Evolutionary conservation across 2,329 filamentous ascomycete species (phyloP).

Genomic region (Pestalotiopsis sp.): DNA sequence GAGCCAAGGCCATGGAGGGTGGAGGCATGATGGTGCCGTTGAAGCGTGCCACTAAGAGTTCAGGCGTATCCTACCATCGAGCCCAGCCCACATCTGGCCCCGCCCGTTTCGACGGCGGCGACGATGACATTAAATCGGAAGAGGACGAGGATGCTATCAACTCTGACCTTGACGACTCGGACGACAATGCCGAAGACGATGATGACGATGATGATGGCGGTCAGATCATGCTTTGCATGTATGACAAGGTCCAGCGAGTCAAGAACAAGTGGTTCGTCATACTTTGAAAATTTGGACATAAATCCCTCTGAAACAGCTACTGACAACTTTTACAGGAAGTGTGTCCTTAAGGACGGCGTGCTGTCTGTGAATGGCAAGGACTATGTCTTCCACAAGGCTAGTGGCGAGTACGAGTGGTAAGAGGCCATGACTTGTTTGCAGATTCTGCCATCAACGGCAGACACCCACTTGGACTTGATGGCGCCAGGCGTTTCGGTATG

Average conservation of each 20-base stretch:
- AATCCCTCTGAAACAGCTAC: conserved; percentile 8
- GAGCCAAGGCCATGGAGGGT: conserved; percentile 71
- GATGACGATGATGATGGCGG: conserved; percentile 85
- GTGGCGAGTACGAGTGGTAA: conserved; percentile 97
- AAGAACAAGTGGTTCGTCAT: conserved; percentile 89
- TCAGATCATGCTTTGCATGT: conserved; percentile 97
- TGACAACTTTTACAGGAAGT: conserved; percentile 70
- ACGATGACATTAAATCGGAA: conserved; percentile 62
- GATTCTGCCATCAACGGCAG: neutral
- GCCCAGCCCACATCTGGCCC: conserved; percentile 33
- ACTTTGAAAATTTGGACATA: neutral
- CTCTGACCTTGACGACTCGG: conserved; percentile 93
- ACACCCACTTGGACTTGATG: neutral
- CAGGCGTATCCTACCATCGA: conserved; percentile 29
- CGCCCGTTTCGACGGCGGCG: conserved; percentile 64
- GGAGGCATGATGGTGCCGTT: conserved; percentile 77
- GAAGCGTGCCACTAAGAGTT: conserved; percentile 51
- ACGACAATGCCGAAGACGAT: conserved; percentile 82
- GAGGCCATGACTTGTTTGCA: neutral
- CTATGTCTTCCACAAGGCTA: conserved; percentile 97
- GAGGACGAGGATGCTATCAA: conserved; percentile 98
- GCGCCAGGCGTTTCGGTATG: neutral
- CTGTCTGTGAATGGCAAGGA: conserved; percentile 92
- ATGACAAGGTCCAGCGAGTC: conserved; percentile 97
- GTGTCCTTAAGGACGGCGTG: conserved; percentile 94